Conservation (phyloP, 257 asterid genomes). For the Perilla frutescens region DNA sequence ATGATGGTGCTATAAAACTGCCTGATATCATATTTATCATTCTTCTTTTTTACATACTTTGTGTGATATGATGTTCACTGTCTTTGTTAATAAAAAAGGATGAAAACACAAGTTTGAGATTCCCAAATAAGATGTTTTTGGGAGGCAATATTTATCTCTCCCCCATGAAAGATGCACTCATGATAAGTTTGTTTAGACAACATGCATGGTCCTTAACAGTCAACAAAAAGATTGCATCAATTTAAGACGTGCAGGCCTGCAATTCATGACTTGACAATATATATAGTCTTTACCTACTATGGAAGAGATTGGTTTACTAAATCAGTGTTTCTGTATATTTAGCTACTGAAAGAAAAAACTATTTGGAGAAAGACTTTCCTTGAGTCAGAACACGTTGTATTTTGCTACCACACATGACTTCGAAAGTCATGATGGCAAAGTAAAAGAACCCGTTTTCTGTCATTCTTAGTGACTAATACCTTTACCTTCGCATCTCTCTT, state of each 20-base stretch:
- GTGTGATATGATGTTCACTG: not conserved
- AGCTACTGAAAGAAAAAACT: not conserved
- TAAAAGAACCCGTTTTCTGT: conserved; percentile 6
- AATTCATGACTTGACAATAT: not conserved
- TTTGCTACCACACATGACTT: too few species aligned
- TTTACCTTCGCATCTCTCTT: conserved; percentile 5
- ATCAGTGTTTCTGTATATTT: not conserved
- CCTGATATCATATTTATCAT: conserved; percentile 20
- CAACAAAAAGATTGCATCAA: conserved; percentile 3
- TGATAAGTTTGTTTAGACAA: conserved; percentile 10
- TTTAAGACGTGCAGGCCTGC: conserved; percentile 4
- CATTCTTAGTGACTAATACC: conserved; percentile 9
- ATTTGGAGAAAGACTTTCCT: not conserved
- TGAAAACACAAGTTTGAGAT: not conserved
- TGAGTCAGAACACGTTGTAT: too few species aligned
- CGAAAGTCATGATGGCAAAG: not conserved
- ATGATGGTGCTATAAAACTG: conserved; percentile 10
- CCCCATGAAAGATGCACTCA: not conserved
- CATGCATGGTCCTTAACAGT: conserved; percentile 19
- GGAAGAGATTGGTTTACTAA: conserved; percentile 10
- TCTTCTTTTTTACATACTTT: not conserved
- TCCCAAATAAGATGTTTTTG: conserved; percentile 1
- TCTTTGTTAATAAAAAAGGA: conserved; percentile 11
- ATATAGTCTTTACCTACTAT: not conserved
- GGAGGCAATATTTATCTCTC: not conserved